phyloP scores from a whole-genome alignment of 108 stramenopile genomes.

The Discostella pseudostelligera region DNA sequence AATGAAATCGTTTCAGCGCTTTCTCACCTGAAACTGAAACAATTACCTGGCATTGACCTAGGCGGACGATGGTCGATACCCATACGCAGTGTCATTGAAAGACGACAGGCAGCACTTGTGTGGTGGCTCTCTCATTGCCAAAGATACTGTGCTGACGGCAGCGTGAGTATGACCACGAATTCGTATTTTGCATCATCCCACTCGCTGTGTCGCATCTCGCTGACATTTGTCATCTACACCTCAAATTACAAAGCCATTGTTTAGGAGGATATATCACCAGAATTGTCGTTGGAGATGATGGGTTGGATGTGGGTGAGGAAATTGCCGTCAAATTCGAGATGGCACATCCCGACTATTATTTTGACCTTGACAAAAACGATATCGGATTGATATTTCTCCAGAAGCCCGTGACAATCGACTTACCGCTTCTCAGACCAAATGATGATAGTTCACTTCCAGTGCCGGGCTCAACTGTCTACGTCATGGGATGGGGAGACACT shows the following conservation, averaged over 20 bases:
- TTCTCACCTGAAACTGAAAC: too few species aligned
- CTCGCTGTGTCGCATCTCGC: neutral
- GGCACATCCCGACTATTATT: slow-evolving; percentile 2
- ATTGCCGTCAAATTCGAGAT: neutral
- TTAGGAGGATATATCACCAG: neutral
- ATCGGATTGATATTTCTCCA: slow-evolving; percentile 7
- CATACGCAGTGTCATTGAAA: slow-evolving; percentile 43
- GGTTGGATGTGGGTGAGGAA: slow-evolving; percentile 1
- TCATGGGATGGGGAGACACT: slow-evolving; percentile 28
- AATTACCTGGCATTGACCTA: too few species aligned
- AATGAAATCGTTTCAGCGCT: too few species aligned
- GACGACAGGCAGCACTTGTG: slow-evolving; percentile 28
- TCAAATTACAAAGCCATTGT: neutral
- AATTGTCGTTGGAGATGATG: slow-evolving; percentile 10
- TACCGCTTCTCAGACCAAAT: slow-evolving; percentile 3
- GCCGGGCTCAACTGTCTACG: slow-evolving; percentile 1
- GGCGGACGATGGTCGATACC: slow-evolving; percentile 40
- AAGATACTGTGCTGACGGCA: slow-evolving; percentile 12
- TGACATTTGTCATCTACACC: neutral
- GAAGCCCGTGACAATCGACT: neutral
- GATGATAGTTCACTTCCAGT: neutral
- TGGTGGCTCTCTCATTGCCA: slow-evolving; percentile 63
- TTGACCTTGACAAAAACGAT: slow-evolving; percentile 1
- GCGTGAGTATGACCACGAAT: slow-evolving; percentile 1
- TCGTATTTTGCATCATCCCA: neutral